phyloP scores from a whole-genome alignment of 805 yeast species.

The Tetrapisispora iriomotensis region DNA sequence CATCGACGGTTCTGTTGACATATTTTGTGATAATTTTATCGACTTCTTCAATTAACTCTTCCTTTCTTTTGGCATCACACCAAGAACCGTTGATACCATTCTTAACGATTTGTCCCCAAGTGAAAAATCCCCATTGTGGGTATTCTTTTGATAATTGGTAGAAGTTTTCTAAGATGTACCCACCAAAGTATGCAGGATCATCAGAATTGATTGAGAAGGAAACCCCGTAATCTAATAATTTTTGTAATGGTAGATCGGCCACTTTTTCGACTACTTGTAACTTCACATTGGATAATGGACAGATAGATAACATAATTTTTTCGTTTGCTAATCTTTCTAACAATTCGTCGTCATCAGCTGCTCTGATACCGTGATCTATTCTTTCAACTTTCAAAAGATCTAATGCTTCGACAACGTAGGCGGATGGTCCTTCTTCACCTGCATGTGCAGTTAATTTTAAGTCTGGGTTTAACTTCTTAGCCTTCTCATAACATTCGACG shows the following conservation, averaged over 20 bases:
- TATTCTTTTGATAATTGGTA: conserved; percentile 54
- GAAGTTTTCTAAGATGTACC: conserved; percentile 73
- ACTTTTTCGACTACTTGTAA: conserved; percentile 65
- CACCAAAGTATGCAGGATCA: conserved; percentile 79
- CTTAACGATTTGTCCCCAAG: conserved; percentile 56
- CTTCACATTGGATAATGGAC: conserved; percentile 71
- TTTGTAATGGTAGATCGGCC: conserved; percentile 53
- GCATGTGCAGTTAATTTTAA: conserved; percentile 75
- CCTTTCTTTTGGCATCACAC: conserved; percentile 51
- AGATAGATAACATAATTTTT: conserved; percentile 53
- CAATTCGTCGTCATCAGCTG: conserved; percentile 44
- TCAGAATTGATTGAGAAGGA: conserved; percentile 71
- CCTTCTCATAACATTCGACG: conserved; percentile 46
- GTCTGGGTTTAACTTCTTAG: conserved; percentile 40
- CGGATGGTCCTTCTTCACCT: conserved; percentile 80
- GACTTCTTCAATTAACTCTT: conserved; percentile 36
- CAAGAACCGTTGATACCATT: conserved; percentile 67
- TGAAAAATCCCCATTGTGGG: conserved; percentile 43
- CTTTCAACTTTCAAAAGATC: conserved; percentile 53
- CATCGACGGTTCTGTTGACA: conserved; percentile 4
- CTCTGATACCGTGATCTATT: conserved; percentile 74
- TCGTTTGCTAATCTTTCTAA: conserved; percentile 47
- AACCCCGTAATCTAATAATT: conserved; percentile 50
- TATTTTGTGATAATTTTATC: conserved; percentile 35
- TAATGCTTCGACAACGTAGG: conserved; percentile 50